phyloP scores from a whole-genome alignment of 768 basidiomycete species.

The Trametes meyenii region DNA sequence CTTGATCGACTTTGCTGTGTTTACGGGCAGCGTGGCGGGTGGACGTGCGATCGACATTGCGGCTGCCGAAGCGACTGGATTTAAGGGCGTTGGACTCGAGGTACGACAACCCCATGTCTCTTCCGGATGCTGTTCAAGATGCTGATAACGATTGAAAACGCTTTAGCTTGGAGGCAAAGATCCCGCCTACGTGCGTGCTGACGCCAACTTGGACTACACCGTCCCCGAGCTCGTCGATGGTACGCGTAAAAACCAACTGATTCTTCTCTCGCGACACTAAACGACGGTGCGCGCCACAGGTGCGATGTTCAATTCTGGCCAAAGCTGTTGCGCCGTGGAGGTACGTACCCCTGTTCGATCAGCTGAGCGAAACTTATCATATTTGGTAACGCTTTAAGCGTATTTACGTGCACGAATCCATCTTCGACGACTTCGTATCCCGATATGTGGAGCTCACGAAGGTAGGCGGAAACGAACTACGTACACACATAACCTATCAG shows the following conservation, averaged over 20 bases:
- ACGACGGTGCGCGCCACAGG: constrained; percentile 45
- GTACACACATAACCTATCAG: background rate
- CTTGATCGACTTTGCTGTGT: constrained; percentile 78
- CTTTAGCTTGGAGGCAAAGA: constrained; percentile 93
- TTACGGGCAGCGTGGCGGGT: constrained; percentile 86
- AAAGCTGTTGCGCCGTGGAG: constrained; percentile 95
- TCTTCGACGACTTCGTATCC: constrained; percentile 80
- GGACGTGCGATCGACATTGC: constrained; percentile 75
- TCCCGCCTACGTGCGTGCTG: constrained; percentile 90
- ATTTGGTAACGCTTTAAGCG: constrained; percentile 49
- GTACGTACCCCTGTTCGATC: constrained; percentile 40
- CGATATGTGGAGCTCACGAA: constrained; percentile 75
- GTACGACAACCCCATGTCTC: constrained; percentile 37
- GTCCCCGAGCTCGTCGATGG: constrained; percentile 90
- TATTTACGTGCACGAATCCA: constrained; percentile 88
- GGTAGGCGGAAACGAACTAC: constrained; percentile 34
- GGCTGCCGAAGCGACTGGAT: constrained; percentile 64
- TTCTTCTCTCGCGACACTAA: background rate
- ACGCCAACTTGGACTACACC: constrained; percentile 84
- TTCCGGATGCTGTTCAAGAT: background rate
- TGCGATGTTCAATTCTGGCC: constrained; percentile 96
- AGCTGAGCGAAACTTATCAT: background rate
- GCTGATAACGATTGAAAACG: background rate
- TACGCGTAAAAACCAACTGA: constrained; percentile 32
- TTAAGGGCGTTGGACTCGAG: constrained; percentile 89